Evolutionary conservation across 371 early-diverging fungal species (phyloP), one percentile per base, ranked within the genome.

Genomic region (Mortierella polycephala): DNA sequence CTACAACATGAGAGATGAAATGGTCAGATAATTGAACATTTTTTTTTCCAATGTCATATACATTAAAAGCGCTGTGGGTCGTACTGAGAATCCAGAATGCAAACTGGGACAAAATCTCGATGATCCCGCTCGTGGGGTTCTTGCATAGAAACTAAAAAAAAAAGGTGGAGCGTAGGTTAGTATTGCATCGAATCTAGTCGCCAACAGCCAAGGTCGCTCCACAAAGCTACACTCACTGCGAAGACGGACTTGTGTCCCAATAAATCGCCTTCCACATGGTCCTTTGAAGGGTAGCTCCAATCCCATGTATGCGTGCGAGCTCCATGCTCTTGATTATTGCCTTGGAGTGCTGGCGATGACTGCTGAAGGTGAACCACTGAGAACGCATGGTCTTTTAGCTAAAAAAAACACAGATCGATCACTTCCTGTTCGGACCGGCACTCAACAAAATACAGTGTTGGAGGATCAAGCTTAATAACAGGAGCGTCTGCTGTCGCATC

Each of bases 211-310:
- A n/a, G 6, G 14, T 23, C 42, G 16, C 13, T 16, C 16, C 18
- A 23, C 23, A 37, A 23, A 57, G 39, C 21, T 23, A 3, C 50
- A 64, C 79, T 62, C 64, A 77, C 79, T 12, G 73, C 79, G 58
- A 69, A 79, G 13, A 73, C 62, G 7, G 66, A 23, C 37, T 69
- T 79, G 40, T 64, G 73, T 9, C 67, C 66, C 23, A 23, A n/a
- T 5, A 42, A 14, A 23, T 57, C 60, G 41, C 58, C 69, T 10
- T 73, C 60, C 0, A 53, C 47, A 39, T 59, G 53, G 42, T 69
- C 79, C 49, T 60, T 61, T 37, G 61, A 46, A 6, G 46, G 21
- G 20, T 60, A 72, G 14, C 23, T 50, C 73, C 75, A 75, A 18
- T 62, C 60, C 75, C 75, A 75, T 4, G 39, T 53, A 44, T 53